phyloP scores from a whole-genome alignment of 768 basidiomycete genomes.

The Mycena epipterygia region DNA sequence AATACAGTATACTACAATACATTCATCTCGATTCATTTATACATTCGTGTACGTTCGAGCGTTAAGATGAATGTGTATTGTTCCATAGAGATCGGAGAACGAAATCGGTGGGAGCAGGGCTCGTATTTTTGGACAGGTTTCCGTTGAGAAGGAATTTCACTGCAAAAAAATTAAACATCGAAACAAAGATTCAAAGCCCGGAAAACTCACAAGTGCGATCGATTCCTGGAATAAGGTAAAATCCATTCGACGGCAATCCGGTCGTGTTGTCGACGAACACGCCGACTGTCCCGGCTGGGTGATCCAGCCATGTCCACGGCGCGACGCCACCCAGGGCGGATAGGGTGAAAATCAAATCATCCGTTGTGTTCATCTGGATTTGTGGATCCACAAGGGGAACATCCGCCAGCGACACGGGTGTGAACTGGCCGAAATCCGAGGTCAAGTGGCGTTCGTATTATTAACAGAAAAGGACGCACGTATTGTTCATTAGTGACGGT shows the following conservation, averaged over 20 bases:
- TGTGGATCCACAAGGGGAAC: constrained; percentile 65
- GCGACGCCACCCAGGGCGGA: constrained; percentile 69
- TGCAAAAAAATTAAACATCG: constrained; percentile 32
- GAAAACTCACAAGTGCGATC: constrained; percentile 62
- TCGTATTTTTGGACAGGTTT: constrained; percentile 53
- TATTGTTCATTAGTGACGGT: constrained; percentile 66
- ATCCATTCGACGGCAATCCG: constrained; percentile 61
- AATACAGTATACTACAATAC: too few species aligned
- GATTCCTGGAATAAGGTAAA: constrained; percentile 67
- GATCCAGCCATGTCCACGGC: constrained; percentile 72
- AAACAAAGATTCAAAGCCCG: not conserved
- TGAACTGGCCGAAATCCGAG: constrained; percentile 54
- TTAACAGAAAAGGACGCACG: constrained; percentile 47
- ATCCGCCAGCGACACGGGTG: constrained; percentile 61
- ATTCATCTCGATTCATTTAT: too few species aligned
- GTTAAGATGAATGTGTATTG: constrained; percentile 56
- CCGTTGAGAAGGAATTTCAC: constrained; percentile 58
- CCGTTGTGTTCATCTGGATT: constrained; percentile 50
- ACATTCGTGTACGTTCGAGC: too few species aligned
- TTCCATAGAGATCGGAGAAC: constrained; percentile 68
- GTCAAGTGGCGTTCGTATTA: not conserved
- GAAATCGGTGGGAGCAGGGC: constrained; percentile 59
- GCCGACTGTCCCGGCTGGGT: constrained; percentile 67
- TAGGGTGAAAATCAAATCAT: constrained; percentile 61
- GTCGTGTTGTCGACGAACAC: constrained; percentile 62